Conservation (phyloP, 495 filamentous ascomycete genomes). For the Haplographium delicatum region DNA sequence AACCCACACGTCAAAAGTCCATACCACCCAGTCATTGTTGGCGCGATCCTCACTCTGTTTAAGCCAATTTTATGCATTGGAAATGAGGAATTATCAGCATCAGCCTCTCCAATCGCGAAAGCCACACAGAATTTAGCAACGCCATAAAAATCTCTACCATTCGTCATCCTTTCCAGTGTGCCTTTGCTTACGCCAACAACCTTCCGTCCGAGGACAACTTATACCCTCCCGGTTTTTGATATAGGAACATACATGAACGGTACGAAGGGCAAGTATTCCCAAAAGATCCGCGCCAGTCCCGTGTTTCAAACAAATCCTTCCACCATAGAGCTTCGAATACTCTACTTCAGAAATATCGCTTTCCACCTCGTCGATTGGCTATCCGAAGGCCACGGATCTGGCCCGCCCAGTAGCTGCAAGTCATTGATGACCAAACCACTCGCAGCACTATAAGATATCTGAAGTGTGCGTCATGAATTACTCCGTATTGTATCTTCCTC, state of each 20-base stretch:
- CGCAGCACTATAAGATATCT: neutral
- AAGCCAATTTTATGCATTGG: conserved; percentile 15
- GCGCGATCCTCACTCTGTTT: conserved; percentile 10
- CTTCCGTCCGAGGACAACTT: neutral
- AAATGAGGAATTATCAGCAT: conserved; percentile 8
- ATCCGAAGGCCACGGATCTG: conserved; percentile 10
- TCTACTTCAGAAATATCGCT: conserved; percentile 2
- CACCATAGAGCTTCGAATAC: neutral
- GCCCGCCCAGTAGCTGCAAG: conserved; percentile 1
- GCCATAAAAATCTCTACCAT: neutral
- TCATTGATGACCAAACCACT: conserved; percentile 8
- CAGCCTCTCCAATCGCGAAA: neutral
- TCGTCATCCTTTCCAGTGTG: conserved; percentile 9
- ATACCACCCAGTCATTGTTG: conserved; percentile 7
- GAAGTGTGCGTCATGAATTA: conserved; percentile 1
- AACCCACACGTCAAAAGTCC: neutral
- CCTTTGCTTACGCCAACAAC: conserved; percentile 9
- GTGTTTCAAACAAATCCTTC: conserved; percentile 13
- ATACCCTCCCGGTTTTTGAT: conserved; percentile 13
- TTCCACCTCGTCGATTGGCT: conserved; percentile 4
- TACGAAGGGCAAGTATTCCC: too few relatives aligned
- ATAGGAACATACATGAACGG: conserved; percentile 9
- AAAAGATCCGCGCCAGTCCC: too few relatives aligned
- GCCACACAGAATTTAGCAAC: neutral
- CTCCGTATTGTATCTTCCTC: too few relatives aligned